Base-by-base conservation (phyloP, 208 protist genomes). In the Phytomonas sp. region DNA sequence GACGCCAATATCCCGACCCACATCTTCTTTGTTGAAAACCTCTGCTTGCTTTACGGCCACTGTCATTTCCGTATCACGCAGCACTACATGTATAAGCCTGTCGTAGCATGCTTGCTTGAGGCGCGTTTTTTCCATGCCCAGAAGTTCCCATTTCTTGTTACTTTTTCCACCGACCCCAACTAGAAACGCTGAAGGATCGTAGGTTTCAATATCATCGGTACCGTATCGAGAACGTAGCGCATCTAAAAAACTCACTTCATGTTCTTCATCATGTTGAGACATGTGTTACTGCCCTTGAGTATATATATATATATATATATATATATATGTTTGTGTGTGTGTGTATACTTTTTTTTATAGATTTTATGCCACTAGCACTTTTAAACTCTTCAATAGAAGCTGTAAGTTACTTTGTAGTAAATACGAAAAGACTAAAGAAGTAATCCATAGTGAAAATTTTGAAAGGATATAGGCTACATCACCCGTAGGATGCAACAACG, bases 91-190 rank as follows among this genome's bases (percentile, higher is more conserved):
- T 5, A 81, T 67, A 13, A 96, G 80, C 1, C 67, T 61, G 66
- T 87, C 70, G 71, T 89, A 88, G 28, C 78, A 71, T 23, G 74
- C 75, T 74, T 96, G 91, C 67, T 81, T 78, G 60, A 46, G 43
- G 9, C 85, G 77, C 0, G 86, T 83, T 66, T 90, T 74, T 56
- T 92, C 86, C 74, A 90, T 91, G 28, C 91, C 91, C 0, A 96
- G 87, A 60, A 96, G 81, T 51, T 89, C 83, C 91, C 91, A 96
- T 60, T 79, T 90, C 32, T 88, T 87, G 70, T 88, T 84, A 23
- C 71, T 67, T 28, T 62, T 71, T 37, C 71, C 20, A 61, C 60
- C 64, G 23, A 30, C 76, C 23, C 77, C 83, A 23, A 92, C 81
- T 17, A 89, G 72, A 70, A 92, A 86, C 9, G 82, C 79, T 5